phyloP scores from a whole-genome alignment of 2,329 filamentous ascomycete genomes.

The Cladosporium austrohemisphaericum region DNA sequence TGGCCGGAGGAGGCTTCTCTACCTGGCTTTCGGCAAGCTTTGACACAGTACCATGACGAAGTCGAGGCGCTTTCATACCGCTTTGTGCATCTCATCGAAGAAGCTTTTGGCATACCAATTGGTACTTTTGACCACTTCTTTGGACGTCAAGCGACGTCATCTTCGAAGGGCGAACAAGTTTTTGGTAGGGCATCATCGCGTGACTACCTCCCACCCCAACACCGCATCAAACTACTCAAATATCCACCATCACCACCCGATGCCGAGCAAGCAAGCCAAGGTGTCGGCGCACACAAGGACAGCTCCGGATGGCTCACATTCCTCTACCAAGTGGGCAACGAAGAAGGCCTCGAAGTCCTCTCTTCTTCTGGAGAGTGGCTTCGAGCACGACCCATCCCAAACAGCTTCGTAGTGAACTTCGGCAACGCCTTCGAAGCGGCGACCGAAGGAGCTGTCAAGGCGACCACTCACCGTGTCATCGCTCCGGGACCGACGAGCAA shows the following conservation, averaged over 20 bases:
- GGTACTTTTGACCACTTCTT: conserved; percentile 51
- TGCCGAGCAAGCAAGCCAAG: conserved; percentile 38
- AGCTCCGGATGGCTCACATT: conserved; percentile 64
- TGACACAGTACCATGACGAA: conserved; percentile 47
- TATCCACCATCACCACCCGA: conserved; percentile 43
- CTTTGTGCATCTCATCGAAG: conserved; percentile 56
- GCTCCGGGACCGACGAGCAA: conserved; percentile 21
- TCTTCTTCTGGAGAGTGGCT: conserved; percentile 50
- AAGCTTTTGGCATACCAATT: conserved; percentile 49
- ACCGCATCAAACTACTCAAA: conserved; percentile 57
- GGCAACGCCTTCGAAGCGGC: conserved; percentile 58
- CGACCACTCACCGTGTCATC: conserved; percentile 45
- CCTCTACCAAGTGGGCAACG: conserved; percentile 56
- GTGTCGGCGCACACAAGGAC: conserved; percentile 61
- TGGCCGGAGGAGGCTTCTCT: conserved; percentile 32
- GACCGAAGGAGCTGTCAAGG: conserved; percentile 52
- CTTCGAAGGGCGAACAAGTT: not conserved
- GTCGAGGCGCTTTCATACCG: conserved; percentile 50
- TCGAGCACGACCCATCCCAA: conserved; percentile 45
- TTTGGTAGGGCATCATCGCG: not conserved
- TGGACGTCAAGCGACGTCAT: conserved; percentile 29
- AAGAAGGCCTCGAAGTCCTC: conserved; percentile 52
- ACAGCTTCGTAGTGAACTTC: conserved; percentile 56
- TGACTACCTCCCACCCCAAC: conserved; percentile 41
- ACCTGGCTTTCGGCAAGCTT: conserved; percentile 33